phyloP scores from a whole-genome alignment of 2,329 filamentous ascomycete genomes.

The Hawksworthiomyces lignivorus region DNA sequence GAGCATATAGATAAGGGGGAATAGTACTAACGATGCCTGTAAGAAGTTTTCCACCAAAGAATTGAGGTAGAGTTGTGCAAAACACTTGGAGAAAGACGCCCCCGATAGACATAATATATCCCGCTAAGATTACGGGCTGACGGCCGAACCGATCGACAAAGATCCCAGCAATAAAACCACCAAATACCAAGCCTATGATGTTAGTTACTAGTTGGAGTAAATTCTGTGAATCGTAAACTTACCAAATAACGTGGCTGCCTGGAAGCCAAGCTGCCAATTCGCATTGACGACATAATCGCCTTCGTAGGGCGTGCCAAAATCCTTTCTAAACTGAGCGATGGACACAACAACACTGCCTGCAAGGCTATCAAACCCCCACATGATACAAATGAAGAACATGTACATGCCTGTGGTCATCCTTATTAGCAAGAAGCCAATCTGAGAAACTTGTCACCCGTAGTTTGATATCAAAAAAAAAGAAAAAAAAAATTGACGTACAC shows the following conservation, averaged over 20 bases:
- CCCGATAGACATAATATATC: too few relatives aligned
- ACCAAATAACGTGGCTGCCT: slow-evolving; percentile 20
- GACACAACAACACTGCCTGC: slow-evolving; percentile 28
- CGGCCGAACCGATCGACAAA: slow-evolving; percentile 25
- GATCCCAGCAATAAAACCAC: slow-evolving; percentile 17
- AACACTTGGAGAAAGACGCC: slow-evolving; percentile 28
- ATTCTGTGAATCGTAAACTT: too few relatives aligned
- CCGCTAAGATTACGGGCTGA: slow-evolving; percentile 17
- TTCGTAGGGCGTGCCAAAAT: slow-evolving; percentile 28
- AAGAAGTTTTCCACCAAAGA: slow-evolving; percentile 28
- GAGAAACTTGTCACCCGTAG: too few relatives aligned
- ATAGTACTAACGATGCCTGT: too few relatives aligned
- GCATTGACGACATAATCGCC: slow-evolving; percentile 28
- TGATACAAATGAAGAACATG: slow-evolving; percentile 16
- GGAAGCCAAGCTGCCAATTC: slow-evolving; percentile 32
- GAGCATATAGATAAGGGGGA: too few relatives aligned
- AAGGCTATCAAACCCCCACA: slow-evolving; percentile 25
- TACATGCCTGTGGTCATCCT: too few relatives aligned
- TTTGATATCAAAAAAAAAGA: too few relatives aligned
- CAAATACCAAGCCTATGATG: slow-evolving; percentile 8
- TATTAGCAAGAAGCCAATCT: too few relatives aligned
- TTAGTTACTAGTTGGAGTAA: too few relatives aligned
- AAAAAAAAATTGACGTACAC: too few relatives aligned
- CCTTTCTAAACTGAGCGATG: slow-evolving; percentile 31
- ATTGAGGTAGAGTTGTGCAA: slow-evolving; percentile 26